Evolutionary conservation across 345 rosid genomes (phyloP), one percentile per base, ranked within the genome.

Genomic region (Rhizophora apiculata): DNA sequence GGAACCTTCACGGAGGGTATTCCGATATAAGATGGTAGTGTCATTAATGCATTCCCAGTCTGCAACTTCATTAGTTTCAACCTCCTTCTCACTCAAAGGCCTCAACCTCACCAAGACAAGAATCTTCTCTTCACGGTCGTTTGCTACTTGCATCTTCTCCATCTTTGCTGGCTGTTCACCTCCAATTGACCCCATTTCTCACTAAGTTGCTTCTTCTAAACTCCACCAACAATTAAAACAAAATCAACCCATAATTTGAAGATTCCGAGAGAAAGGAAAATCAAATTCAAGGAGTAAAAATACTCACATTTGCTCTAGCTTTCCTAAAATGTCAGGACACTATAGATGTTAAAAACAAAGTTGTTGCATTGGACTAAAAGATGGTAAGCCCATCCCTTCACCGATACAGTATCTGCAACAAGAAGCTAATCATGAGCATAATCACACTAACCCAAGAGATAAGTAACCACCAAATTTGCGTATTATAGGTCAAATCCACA

Each of bases 11-110:
- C 98, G 88, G 67, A 95, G 89, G 39, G 91, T 90, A 82, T 95
- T 95, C 71, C 98, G 84, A 73, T 95, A 95, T 72, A 95, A 80
- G 70, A 95, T 82, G 22, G 98, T 84, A 53, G 86, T 84, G 52
- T 87, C 89, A 66, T 88, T 95, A 85, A 95, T 87, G 84, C 99
- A 95, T 77, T 95, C 99, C 99, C 99, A 95, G 62, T 95, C 99
- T 0, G 91, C 88, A 69, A 77, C 88, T 85, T 95, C 99, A 77
- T 72, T 78, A 62, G 82, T 88, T 43, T 65, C 66, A 74, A 84
- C 79, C 84, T 95, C 99, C 82, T 84, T 92, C 36, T 95, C 98
- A 68, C 77, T 95, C 86, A 92, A 79, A 66, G 99, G 99, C 85
- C 99, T 87, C 82, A 90, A 73, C 82, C 99, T 90, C 83, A 95